Base-by-base conservation (phyloP, 768 basidiomycete genomes). In the Lactarius quietus region DNA sequence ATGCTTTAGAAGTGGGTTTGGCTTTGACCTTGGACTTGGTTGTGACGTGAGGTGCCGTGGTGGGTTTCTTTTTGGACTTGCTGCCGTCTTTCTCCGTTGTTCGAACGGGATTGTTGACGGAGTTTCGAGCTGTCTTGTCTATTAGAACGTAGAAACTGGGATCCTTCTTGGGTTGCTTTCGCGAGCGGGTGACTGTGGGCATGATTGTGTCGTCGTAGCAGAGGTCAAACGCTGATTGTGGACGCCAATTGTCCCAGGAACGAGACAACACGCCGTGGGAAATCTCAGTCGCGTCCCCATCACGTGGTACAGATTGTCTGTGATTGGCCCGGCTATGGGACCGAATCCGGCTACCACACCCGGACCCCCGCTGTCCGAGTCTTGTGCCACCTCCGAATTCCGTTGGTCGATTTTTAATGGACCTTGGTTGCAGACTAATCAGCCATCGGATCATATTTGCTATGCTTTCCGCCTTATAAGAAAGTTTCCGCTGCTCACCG, bases 111-210 rank as follows among this genome's bases (percentile, higher is more conserved):
- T 66, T 57, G 38, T 31, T 38, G 28, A 43, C 5, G 9, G 54
- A 23, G 29, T 68, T 69, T 36, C 63, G 63, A 2, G 62, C 53
- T 8, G 69, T 68, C 58, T 69, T 69, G 63, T 69, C 69, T 18
- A 69, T 69, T n/a, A 69, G 61, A 4, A 69, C 45, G 53, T 33
- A 69, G 15, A 68, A 68, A 12, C 29, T 39, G 7, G 62, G 15
- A 10, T 29, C 43, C 20, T 65, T 68, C 39, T 62, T 58, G 8
- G 39, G 0, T 15, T 38, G 48, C 18, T 54, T 58, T 26, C 48
- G 57, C 15, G 65, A 62, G 41, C 65, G 57, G 18, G 65, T 66
- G 33, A 58, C 33, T 26, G 48, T 10, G 26, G 65, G 61, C 65
- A 66, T 66, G 51, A 23, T 23, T 23, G 54, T 17, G 63, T 33